phyloP scores from a whole-genome alignment of 768 basidiomycete genomes.

The Obba rivulosa region DNA sequence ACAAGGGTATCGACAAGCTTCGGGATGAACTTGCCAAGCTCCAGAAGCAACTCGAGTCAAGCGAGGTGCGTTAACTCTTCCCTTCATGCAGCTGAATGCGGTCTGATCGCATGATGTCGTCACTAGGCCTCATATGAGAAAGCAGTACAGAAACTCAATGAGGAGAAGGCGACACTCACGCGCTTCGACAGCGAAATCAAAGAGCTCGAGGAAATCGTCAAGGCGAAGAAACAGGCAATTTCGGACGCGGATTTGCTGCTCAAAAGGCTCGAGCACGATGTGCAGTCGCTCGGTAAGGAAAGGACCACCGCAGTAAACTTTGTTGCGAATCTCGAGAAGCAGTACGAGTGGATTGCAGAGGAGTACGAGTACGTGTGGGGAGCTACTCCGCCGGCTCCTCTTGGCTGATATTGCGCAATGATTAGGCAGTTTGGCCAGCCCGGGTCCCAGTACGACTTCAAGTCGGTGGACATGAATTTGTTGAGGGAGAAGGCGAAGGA shows the following conservation, averaged over 20 bases:
- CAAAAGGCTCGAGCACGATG: conserved; percentile 66
- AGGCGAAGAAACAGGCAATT: conserved; percentile 70
- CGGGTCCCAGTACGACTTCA: conserved; percentile 81
- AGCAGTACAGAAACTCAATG: conserved; percentile 67
- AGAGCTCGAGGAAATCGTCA: conserved; percentile 76
- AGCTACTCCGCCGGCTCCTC: not conserved
- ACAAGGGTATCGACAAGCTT: conserved; percentile 45
- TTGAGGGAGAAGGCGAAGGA: conserved; percentile 64
- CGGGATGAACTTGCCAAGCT: conserved; percentile 61
- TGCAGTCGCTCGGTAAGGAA: conserved; percentile 61
- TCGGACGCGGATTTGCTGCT: conserved; percentile 60
- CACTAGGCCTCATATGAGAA: conserved; percentile 50
- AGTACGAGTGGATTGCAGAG: conserved; percentile 83
- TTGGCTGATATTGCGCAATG: not conserved
- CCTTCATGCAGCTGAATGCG: not conserved
- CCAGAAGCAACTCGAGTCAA: conserved; percentile 38
- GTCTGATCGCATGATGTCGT: not conserved
- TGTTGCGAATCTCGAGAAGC: conserved; percentile 68
- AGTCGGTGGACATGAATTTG: conserved; percentile 50
- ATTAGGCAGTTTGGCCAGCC: conserved; percentile 80
- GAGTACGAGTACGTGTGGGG: conserved; percentile 69
- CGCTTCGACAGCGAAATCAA: conserved; percentile 88
- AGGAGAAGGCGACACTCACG: conserved; percentile 83
- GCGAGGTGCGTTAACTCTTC: conserved; percentile 33
- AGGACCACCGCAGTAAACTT: conserved; percentile 44